Evolutionary conservation across 2,329 filamentous ascomycete genomes (phyloP).

Genomic region (Xylaria sp.): DNA sequence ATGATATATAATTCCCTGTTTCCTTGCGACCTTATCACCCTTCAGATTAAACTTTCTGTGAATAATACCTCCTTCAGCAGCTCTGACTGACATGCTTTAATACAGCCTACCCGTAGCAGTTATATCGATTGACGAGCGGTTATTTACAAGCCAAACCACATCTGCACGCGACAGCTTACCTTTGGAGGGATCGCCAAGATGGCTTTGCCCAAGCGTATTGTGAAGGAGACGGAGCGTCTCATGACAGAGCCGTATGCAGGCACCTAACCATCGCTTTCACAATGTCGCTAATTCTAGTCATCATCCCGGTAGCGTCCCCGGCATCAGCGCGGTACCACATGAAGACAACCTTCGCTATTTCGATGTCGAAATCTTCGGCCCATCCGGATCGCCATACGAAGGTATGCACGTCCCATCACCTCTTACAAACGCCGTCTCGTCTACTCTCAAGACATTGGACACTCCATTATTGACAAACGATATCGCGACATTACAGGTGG

Average conservation of each 20-base stretch:
- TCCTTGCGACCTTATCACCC: slow-evolving; percentile 22
- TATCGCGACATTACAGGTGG: slow-evolving; percentile 64
- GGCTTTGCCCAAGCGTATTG: slow-evolving; percentile 94
- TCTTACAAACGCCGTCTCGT: not conserved
- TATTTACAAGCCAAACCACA: not conserved
- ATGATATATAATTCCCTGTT: slow-evolving; percentile 10
- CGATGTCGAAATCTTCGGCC: slow-evolving; percentile 95
- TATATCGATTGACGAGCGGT: not conserved
- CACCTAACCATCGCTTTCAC: slow-evolving; percentile 15
- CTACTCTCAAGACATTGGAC: not conserved
- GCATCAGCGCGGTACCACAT: slow-evolving; percentile 94
- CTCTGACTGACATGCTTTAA: not conserved
- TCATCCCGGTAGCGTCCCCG: slow-evolving; percentile 76
- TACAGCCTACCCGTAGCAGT: not conserved
- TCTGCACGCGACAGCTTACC: not conserved
- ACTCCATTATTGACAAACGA: not conserved
- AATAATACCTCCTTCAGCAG: not conserved
- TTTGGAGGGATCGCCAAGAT: slow-evolving; percentile 51
- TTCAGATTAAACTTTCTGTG: not conserved
- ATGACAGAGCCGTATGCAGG: slow-evolving; percentile 89
- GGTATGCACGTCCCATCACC: slow-evolving; percentile 64
- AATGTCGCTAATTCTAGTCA: slow-evolving; percentile 8
- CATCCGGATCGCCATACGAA: slow-evolving; percentile 92
- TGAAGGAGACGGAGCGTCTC: slow-evolving; percentile 98
- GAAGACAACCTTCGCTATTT: slow-evolving; percentile 99